Conservation (phyloP, 23 red algal genomes). For the Gracilaria gracilis region DNA sequence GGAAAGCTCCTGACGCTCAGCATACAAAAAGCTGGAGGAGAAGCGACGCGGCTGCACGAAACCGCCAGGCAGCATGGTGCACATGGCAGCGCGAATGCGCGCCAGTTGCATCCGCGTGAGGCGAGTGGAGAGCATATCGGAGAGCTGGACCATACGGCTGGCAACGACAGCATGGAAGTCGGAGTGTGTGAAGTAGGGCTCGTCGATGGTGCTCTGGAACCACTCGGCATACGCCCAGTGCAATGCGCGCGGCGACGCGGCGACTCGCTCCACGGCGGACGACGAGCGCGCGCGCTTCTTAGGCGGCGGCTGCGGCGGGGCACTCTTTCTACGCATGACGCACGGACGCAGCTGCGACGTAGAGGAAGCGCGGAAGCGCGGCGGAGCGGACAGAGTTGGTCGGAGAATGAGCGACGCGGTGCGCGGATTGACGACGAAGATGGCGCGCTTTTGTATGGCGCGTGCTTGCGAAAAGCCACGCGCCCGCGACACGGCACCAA, state of each 20-base stretch:
- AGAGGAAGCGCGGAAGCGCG: not conserved
- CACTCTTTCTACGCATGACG: constrained; percentile 34
- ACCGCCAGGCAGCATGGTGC: constrained; percentile 60
- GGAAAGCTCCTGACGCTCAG: constrained; percentile 55
- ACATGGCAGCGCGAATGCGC: constrained; percentile 76
- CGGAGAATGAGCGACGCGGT: not conserved
- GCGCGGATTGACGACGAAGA: not conserved
- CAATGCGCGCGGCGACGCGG: not conserved
- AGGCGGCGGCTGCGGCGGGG: constrained; percentile 8
- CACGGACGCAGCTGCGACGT: not conserved
- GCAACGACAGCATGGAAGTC: constrained; percentile 77
- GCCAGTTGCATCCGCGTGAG: constrained; percentile 34
- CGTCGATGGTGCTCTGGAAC: constrained; percentile 65
- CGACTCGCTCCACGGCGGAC: constrained; percentile 15
- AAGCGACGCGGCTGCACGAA: constrained; percentile 66
- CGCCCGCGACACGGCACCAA: not conserved
- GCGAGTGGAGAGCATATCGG: constrained; percentile 28
- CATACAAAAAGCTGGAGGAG: constrained; percentile 44
- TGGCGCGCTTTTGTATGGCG: not conserved
- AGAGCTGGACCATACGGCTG: constrained; percentile 41
- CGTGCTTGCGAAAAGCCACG: not conserved
- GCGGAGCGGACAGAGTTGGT: not conserved
- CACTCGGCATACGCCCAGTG: constrained; percentile 58
- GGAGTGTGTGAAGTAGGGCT: constrained; percentile 68
- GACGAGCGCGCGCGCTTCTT: constrained; percentile 30